These are phyloP conservation scores for Anthracocystis walkeri DNA, from an alignment of 1,284 basidiomycete genomes.

Conservation along the genomic window DNA sequence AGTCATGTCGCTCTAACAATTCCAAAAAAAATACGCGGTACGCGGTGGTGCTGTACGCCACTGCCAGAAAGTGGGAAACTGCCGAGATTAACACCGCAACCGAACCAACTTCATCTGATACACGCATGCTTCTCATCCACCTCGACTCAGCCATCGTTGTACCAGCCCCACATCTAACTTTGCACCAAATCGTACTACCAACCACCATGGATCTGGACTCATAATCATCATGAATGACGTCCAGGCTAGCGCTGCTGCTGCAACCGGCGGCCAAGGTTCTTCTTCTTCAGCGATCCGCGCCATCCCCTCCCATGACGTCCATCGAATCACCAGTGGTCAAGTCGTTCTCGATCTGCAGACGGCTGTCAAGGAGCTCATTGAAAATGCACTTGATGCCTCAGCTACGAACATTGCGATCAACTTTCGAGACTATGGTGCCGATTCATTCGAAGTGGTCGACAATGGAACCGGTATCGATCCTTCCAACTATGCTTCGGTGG, in stretches of 20 bases:
- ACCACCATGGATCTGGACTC: neutral
- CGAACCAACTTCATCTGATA: conserved; percentile 5
- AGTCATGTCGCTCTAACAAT: conserved; percentile 10
- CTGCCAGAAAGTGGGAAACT: too few species aligned
- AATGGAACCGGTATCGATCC: conserved; percentile 88
- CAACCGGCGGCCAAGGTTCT: neutral
- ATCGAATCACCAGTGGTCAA: conserved; percentile 84
- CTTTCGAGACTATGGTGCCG: conserved; percentile 88
- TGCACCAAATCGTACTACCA: neutral
- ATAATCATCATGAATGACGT: neutral
- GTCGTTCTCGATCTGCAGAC: conserved; percentile 92
- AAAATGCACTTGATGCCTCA: conserved; percentile 94
- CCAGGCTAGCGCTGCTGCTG: neutral
- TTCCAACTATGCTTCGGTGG: conserved; percentile 79
- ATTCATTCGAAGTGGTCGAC: conserved; percentile 89
- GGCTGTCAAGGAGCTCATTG: conserved; percentile 94
- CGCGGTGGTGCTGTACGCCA: conserved; percentile 40
- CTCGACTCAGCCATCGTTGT: neutral
- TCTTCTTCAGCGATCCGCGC: conserved; percentile 42
- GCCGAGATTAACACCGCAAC: conserved; percentile 9
- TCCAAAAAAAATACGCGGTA: conserved; percentile 4
- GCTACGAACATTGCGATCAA: conserved; percentile 88
- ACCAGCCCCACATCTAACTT: too few species aligned
- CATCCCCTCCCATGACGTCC: conserved; percentile 57
- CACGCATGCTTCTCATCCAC: neutral